These are phyloP conservation scores for Eucalyptus albens DNA, from an alignment of 345 rosid species.

Conservation along the genomic window DNA sequence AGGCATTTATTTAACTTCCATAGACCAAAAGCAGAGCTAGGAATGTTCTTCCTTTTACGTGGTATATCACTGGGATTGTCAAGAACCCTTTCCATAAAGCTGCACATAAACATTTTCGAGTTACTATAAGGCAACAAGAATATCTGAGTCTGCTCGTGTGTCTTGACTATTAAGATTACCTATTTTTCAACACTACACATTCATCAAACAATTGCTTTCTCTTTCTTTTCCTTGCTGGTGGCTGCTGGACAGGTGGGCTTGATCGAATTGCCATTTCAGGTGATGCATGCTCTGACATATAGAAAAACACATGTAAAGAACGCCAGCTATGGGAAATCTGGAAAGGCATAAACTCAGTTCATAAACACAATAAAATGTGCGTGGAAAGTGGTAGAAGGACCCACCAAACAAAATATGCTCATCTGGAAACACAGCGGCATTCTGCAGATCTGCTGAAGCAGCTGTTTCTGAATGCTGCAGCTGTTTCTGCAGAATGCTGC, in stretches of 20 bases:
- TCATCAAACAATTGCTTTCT: conserved; percentile 32
- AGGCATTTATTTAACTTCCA: conserved; percentile 44
- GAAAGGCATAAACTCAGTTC: neutral
- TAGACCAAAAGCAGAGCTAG: conserved; percentile 25
- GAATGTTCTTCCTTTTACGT: conserved; percentile 31
- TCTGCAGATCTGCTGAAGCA: conserved; percentile 21
- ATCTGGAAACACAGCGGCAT: conserved; percentile 7
- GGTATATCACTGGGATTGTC: neutral
- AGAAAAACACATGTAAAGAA: neutral
- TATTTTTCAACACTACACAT: conserved; percentile 42
- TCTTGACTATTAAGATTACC: conserved; percentile 1
- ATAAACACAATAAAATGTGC: neutral
- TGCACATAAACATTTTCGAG: neutral
- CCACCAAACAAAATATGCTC: conserved; percentile 25
- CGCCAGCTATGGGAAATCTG: neutral
- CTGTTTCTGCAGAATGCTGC: conserved; percentile 28
- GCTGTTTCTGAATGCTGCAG: conserved; percentile 35
- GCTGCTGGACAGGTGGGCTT: conserved; percentile 36
- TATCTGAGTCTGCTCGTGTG: neutral
- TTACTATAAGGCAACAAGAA: neutral
- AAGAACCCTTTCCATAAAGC: neutral
- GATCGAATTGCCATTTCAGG: conserved; percentile 46
- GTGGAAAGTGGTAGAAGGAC: neutral
- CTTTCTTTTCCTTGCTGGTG: conserved; percentile 25
- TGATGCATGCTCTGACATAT: conserved; percentile 31